Base-by-base conservation (phyloP, 1,139 yeast species). In the Debaryomycetaceae sp. region DNA sequence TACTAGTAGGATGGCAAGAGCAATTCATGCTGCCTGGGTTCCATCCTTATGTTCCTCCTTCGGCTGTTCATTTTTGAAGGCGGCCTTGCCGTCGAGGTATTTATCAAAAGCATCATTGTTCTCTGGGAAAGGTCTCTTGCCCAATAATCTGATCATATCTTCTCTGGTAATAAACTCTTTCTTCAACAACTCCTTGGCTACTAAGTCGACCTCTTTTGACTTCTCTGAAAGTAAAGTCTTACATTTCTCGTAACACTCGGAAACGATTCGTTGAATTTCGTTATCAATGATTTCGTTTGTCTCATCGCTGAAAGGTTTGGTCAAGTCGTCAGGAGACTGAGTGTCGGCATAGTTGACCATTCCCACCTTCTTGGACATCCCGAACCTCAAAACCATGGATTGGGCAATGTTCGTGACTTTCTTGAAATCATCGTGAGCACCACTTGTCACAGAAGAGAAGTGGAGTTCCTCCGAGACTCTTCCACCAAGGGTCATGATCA, bases 291-390 rank as follows among this genome's bases (percentile, higher is more conserved):
- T 56, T 48, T 77, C 24, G 24, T 89, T 90, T 8, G 98, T 93
- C 50, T 79, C 83, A 56, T 91, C 97, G 66, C 96, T 87, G 65
- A 85, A 93, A 6, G 97, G 97, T 65, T 93, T 93, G 54, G 89
- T 86, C 53, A 86, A 76, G 55, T 80, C 77, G 46, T 81, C 86
- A 50, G 77, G 77, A 45, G 85, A 85, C 46, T 63, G 68, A 3
- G 75, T 64, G 49, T 70, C 77, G 30, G 72, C 74, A 60, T 83
- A 89, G 49, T 88, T 81, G 34, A 91, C 80, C 63, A 87, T 78
- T 7, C 95, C 95, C 41, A 86, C 69, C 54, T 81, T 78, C 6
- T 75, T 70, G 13, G 88, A 82, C 95, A 86, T 86, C 45, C 95
- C 95, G 40, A 85, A 70, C 52, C 81, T 80, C 42, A 86, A 74